Evolutionary conservation across 805 yeast genomes (phyloP).

Genomic region (Hanseniaspora osmophila): DNA sequence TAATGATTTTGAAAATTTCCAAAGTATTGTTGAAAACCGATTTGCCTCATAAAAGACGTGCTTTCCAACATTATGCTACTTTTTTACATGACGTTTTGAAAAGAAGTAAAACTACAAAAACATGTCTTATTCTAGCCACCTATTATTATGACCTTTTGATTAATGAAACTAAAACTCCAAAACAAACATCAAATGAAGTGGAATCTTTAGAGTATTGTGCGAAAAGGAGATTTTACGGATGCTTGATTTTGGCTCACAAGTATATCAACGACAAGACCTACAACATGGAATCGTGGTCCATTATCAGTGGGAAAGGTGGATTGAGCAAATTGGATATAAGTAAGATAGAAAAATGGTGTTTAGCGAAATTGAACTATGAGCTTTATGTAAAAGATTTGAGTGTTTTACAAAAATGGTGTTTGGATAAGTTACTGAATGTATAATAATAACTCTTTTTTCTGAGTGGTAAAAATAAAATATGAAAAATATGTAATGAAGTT

Average conservation of each 20-base stretch:
- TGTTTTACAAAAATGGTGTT: neutral
- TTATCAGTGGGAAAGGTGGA: slow-evolving; percentile 11
- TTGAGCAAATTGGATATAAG: slow-evolving; percentile 9
- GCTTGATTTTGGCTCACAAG: slow-evolving; percentile 16
- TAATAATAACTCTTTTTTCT: too few relatives aligned
- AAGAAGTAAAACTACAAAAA: slow-evolving; percentile 14
- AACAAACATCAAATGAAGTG: neutral
- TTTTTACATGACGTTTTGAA: slow-evolving; percentile 14
- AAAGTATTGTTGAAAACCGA: neutral
- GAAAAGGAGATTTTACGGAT: slow-evolving; percentile 14
- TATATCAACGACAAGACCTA: slow-evolving; percentile 16
- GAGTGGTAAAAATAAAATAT: too few relatives aligned
- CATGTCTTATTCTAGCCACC: slow-evolving; percentile 10
- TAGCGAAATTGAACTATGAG: slow-evolving; percentile 11
- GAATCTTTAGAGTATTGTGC: slow-evolving; percentile 15
- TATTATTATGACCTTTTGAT: slow-evolving; percentile 10
- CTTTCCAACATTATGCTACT: neutral
- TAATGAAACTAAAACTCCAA: slow-evolving; percentile 6
- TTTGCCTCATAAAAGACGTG: neutral
- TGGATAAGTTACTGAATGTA: neutral
- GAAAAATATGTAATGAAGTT: neutral
- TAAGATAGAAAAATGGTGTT: slow-evolving; percentile 18
- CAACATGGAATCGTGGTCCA: slow-evolving; percentile 16
- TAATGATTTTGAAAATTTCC: neutral
- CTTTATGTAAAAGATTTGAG: neutral